Base-by-base conservation (phyloP, 176 grass and related monocot genomes). In the Leersia perrieri region DNA sequence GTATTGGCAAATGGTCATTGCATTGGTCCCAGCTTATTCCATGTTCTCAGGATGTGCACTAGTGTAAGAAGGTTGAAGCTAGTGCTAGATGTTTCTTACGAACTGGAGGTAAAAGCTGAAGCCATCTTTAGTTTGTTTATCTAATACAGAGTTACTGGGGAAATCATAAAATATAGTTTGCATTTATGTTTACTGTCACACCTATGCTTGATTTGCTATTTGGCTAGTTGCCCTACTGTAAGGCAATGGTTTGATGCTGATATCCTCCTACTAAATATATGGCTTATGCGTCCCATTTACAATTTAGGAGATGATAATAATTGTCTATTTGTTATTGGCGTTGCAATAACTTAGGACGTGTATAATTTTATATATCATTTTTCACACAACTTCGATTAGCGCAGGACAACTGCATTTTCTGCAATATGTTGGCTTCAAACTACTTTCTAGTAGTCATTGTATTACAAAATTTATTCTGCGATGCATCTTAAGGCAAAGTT, bases 21-120 rank as follows among this genome's bases (percentile, higher is more conserved):
- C 8, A 64, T 78, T 66, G 76, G 60, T 47, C 61, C 76, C 62
- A 78, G 61, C 30, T 45, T 8, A 45, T 78, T 78, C 29, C 76
- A 66, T 32, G 28, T 78, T 66, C 20, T 79, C 12, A 33, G 76
- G 41, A 79, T 49, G 76, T 34, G 40, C 31, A 79, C 30, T 49
- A 22, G 40, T 49, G 3, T 78, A 49, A 78, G 62, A 66, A 66
- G 20, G 7, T 4, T 78, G 76, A 33, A 16, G 7, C 61, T 78
- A 11, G 44, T 5, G 18, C 15, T 33, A 26, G 14, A 49, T 26
- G 3, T 22, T 65, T 6, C 6, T 49, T 9, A 5, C 1, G 11
- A 78, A 6, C 14, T 9, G 3, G 41, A 66, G 76, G 76, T 79
- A 67, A 66, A 25, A 49, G 62, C 40, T 77, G 42, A 64, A 30